Base-by-base conservation (phyloP, 495 filamentous ascomycete species). In the Neurospora sp. region DNA sequence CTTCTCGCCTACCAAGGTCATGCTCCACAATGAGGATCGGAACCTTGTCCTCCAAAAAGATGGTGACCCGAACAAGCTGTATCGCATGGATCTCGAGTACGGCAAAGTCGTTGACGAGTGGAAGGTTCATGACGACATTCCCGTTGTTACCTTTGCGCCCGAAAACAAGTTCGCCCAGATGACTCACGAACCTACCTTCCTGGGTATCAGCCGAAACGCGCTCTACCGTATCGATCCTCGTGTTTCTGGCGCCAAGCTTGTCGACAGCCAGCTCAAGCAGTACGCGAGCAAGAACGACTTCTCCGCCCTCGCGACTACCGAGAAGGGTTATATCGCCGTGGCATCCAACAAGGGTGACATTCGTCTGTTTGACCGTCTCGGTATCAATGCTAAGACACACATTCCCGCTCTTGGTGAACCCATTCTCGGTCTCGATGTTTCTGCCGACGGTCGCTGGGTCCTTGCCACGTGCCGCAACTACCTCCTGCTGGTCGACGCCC, bases 31-130 rank as follows among this genome's bases (percentile, higher is more conserved):
- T 2, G 94, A 96, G 80, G 96, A 99, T 82, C 86, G 89, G 4
- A 93, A 96, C 78, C 89, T 99, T 89, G 94, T 99, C 76, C 82
- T 99, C 53, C 96, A 99, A 78, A 93, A 95, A 75, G 85, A 85
- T 39, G 84, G 89, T 41, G 89, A 98, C 73, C 94, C 96, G 6
- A 94, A 99, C 82, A 93, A 90, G 38, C 85, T 99, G n/a, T 99
- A 94, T 78, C 93, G 92, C 37, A 98, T 99, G 96, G 96, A 99
- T 84, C 84, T 99, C 73, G 96, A 98, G 77, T 96, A 96, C 77
- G 96, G 96, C 71, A 98, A 97, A 84, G 92, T 99, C n/a, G 93
- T 98, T 3, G 96, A 99, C 78, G 96, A 99, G 81, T 99, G 96
- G 96, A 98, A 97, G 76, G 88, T 99, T n/a, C 95, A 99, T 77